A percentile compares a stretch with the other conserved stretches of the same genome.
Conservation (phyloP, 129 eudicot species). For the Oenanthe sinensis region DNA sequence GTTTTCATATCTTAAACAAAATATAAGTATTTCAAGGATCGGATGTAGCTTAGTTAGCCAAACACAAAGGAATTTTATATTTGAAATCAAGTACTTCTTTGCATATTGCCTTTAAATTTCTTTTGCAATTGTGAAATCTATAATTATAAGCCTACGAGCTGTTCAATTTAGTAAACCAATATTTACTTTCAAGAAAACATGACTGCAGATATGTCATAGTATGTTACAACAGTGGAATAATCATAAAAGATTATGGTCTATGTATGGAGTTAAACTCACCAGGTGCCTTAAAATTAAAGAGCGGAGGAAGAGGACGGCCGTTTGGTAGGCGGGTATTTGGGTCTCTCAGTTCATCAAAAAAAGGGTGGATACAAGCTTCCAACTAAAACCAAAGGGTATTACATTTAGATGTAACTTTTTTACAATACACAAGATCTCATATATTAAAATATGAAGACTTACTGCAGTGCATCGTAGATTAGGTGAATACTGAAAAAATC, state of each 20-base stretch:
- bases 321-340: conserved; percentile 91
- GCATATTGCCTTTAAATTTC: neutral
- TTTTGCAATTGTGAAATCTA: neutral
- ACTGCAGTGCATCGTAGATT: conserved; percentile 98
- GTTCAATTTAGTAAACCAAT: neutral
- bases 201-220: neutral
- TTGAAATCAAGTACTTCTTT: neutral
- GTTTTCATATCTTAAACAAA: neutral
- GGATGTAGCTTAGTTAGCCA: neutral
- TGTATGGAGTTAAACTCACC: conserved; percentile 32
- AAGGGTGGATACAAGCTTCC: conserved; percentile 98
- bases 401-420: neutral
- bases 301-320: conserved; percentile 98
- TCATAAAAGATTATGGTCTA: neutral
- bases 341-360: conserved; percentile 93
- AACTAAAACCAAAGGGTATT: conserved; percentile 33
- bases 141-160: neutral
- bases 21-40: neutral
- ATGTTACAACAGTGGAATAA: neutral
- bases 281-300: conserved; percentile 74
- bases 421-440: neutral
- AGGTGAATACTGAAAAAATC: conserved; percentile 96
- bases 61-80: neutral
- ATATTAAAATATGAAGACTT: conserved; percentile 25
- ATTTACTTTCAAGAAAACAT: neutral